Evolutionary conservation across 768 basidiomycete genomes (phyloP).

Genomic region (Leccinum olivaceopallidum): DNA sequence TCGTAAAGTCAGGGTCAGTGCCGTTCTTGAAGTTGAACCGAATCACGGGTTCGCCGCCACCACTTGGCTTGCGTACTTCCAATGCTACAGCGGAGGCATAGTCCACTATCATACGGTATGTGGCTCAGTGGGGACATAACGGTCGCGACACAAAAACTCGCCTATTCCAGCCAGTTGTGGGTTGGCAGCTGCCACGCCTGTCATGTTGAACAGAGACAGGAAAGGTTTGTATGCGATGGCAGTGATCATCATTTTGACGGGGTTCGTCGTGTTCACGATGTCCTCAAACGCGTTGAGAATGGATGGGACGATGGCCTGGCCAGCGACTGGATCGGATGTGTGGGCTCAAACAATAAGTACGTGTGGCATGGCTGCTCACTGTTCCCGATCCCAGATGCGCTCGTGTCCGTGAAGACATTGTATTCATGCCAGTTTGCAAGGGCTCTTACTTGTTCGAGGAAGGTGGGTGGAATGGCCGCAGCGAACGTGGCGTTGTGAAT

Average conservation of each 20-base stretch:
- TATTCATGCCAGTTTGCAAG: conserved; percentile 78
- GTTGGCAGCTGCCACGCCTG: conserved; percentile 49
- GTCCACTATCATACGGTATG: conserved; percentile 43
- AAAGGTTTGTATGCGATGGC: conserved; percentile 79
- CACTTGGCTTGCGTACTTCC: conserved; percentile 54
- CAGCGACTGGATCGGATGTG: conserved; percentile 51
- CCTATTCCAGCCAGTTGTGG: conserved; percentile 61
- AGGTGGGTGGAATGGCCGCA: conserved; percentile 44
- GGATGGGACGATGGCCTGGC: conserved; percentile 60
- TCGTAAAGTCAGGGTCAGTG: conserved; percentile 44
- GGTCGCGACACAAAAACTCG: conserved; percentile 20
- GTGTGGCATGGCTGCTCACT: conserved; percentile 38
- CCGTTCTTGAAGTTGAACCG: conserved; percentile 75
- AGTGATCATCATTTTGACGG: conserved; percentile 57
- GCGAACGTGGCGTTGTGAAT: conserved; percentile 65
- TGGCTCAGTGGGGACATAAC: neutral
- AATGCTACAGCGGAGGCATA: conserved; percentile 59
- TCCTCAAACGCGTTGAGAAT: conserved; percentile 53
- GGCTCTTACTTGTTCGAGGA: conserved; percentile 53
- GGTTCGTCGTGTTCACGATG: conserved; percentile 51
- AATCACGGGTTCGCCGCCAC: conserved; percentile 49
- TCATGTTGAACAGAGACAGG: conserved; percentile 78
- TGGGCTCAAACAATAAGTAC: neutral
- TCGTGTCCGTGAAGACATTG: conserved; percentile 56
- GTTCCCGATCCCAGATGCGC: conserved; percentile 63